phyloP scores from a whole-genome alignment of 305 asterid genomes.

The Fraxinus sp. region DNA sequence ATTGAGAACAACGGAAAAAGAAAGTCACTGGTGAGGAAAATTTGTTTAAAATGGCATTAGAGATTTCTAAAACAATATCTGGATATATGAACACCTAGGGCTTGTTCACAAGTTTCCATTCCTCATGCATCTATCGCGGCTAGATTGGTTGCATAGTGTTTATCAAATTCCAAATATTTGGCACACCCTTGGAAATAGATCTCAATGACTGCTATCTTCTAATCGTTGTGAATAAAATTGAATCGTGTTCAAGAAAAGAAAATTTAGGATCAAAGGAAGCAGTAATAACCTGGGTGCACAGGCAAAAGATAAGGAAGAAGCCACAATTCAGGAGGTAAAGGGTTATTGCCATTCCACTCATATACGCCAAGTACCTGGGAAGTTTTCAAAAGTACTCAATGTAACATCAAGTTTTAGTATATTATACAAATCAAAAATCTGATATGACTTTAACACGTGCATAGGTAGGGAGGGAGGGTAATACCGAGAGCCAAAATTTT shows the following conservation, averaged over 20 bases:
- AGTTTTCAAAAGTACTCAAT: neutral
- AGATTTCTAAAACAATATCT: neutral
- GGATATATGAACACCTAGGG: neutral
- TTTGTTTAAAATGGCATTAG: neutral
- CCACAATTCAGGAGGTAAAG: constrained; percentile 59
- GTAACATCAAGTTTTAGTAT: neutral
- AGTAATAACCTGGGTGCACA: constrained; percentile 49
- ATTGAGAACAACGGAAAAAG: neutral
- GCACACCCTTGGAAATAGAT: neutral
- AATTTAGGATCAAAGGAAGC: neutral
- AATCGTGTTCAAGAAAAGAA: neutral
- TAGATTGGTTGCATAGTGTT: neutral
- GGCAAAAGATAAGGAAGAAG: constrained; percentile 53
- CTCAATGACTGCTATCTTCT: neutral
- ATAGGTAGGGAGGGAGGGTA: neutral
- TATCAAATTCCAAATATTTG: neutral
- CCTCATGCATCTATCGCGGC: neutral
- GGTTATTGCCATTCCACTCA: constrained; percentile 59
- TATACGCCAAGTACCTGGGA: constrained; percentile 50
- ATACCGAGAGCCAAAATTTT: constrained; percentile 53
- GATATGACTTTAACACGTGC: neutral
- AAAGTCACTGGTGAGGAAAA: neutral
- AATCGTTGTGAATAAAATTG: neutral
- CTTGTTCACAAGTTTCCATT: neutral
- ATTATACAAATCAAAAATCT: neutral